Base-by-base conservation (phyloP, 257 asterid genomes). In the Penstemon davidsonii region DNA sequence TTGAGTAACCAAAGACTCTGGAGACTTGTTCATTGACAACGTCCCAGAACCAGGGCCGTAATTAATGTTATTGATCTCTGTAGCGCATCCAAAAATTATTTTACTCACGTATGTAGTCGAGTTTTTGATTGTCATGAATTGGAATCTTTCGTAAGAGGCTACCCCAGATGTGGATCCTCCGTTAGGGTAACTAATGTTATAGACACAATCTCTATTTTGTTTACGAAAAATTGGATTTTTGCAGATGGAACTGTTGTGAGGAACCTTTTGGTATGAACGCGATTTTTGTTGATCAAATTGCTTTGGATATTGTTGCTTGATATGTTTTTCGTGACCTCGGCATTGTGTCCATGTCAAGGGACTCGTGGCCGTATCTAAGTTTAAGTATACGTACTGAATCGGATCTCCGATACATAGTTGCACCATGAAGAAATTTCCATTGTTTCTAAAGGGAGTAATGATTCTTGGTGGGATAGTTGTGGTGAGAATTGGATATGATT, bases 261-360 rank as follows among this genome's bases (percentile, higher is more conserved):
- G 6, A 42, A 60, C 15, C 10, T 41, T 60, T 1, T 5, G 6
- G 51, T 60, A 40, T 5, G 37, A 39, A n/a, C 8, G 33, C 6
- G 51, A 40, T 7, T 41, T 60, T 4, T 38, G 15, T 10, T 8
- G 9, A 37, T 38, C 63, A 8, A 37, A 58, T 13, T 12, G 4
- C 41, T 19, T 25, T 6, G 33, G 37, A 55, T 55, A 46, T 7
- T 7, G 12, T 12, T 46, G 9, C 51, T 46, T 3, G 51, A 46
- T 46, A 46, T 4, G 10, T 46, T 46, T 46, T 46, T 7, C 10
- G 51, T 8, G n/a, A 8, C 11, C 6, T 57, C 18, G 46, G 37
- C 38, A 41, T 39, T 60, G 36, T 60, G 65, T n/a, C 50, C 65
- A 60, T 1, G 37, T 60, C 5, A 60, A 11, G 38, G 65, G 65